Conservation (phyloP, 139 green algal genomes). For the Closterium sp. region DNA sequence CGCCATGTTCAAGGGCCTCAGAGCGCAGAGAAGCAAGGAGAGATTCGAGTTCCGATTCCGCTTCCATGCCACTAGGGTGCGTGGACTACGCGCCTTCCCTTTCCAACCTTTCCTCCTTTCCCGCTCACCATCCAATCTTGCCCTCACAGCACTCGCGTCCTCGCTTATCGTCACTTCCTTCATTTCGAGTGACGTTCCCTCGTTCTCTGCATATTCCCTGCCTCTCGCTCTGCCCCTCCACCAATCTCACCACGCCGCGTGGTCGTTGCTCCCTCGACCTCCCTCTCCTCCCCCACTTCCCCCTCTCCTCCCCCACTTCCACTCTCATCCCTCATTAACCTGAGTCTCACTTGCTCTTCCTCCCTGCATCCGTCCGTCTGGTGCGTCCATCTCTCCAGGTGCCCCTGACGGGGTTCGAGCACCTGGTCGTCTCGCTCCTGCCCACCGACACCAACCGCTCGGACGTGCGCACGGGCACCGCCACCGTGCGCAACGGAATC, state of each 20-base stretch:
- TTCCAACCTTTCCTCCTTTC: not conserved
- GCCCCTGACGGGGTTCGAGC: conserved; percentile 35
- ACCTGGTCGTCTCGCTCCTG: conserved; percentile 36
- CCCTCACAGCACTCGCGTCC: not conserved
- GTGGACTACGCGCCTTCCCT: not conserved
- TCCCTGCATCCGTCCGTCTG: not conserved
- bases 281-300: not conserved
- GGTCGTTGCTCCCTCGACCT: not conserved
- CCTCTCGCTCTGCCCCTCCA: not conserved
- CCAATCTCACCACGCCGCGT: not conserved
- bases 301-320: not conserved
- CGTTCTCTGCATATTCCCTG: not conserved
- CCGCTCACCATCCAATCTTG: not conserved
- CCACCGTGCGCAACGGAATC: conserved; percentile 21
- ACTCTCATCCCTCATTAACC: not conserved
- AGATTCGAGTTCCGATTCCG: conserved; percentile 45
- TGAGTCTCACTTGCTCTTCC: too few species aligned
- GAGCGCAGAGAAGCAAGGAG: conserved; percentile 33
- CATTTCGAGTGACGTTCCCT: too few species aligned
- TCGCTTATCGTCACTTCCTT: not conserved
- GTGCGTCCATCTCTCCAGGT: conserved; percentile 28
- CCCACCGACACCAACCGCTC: conserved; percentile 20
- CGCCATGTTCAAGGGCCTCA: not conserved
- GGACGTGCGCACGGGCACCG: not conserved
- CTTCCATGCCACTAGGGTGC: conserved; percentile 40